Evolutionary conservation across 192 early-diverging fungal genomes (phyloP), one percentile per base, ranked within the genome.

Genomic region (Diversispora eburnea): DNA sequence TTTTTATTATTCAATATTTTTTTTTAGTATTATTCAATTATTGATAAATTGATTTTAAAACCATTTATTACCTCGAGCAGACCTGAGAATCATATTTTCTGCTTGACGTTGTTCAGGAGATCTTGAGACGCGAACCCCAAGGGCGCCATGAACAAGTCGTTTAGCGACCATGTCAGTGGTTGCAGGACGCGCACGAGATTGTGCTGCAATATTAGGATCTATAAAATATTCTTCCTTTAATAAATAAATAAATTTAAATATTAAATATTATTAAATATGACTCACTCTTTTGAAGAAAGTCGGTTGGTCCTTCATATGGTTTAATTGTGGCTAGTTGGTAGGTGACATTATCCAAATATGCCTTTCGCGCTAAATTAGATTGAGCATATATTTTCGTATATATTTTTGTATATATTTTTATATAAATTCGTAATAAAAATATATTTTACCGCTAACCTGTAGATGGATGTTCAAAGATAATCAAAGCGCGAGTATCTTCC

Each of bases 91-190:
- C 22, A 63, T 46, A 41, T 54, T 51, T 51, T 73, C 72, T 51
- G 60, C 72, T 73, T 73, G 72, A 48, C 60, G 58, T 63, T 86
- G 85, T 51, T 86, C 85, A 42, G 81, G 76, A 8, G 85, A 79
- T 49, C 79, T 75, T 45, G 74, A 45, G 5, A 79, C 77, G 46
- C 85, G 82, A 39, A 93, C 74, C 39, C 92, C 92, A 43, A 93
- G 78, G 15, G 92, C 92, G 8, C 91, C 91, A 55, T 88, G 88
- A 54, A 93, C 88, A 12, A 93, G 65, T 49, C 92, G 75, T 48
- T 87, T 85, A 2, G 92, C 92, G 13, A 93, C 92, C 78, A 90
- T 86, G 70, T 93, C 92, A 60, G 87, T 84, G 17, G 84, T 85
- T 4, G 77, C 79, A 6, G 84, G 85, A 25, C 81, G 78, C 9